A percentile compares a stretch with the other conserved stretches of the same genome.
These are phyloP conservation scores for Wickerhamomyces ciferrii DNA, from an alignment of 805 yeast species.

Conservation along the genomic window DNA sequence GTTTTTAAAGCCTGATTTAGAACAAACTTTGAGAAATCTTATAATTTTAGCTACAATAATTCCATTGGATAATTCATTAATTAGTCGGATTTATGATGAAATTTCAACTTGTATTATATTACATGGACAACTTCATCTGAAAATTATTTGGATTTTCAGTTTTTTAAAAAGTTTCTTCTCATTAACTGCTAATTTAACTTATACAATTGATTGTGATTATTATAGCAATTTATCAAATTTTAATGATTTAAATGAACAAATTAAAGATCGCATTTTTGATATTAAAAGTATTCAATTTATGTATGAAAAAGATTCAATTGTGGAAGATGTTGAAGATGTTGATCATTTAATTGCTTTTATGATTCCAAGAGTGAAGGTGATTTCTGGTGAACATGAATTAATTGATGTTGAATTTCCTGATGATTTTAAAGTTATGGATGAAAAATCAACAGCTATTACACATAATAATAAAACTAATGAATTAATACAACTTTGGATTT, in stretches of 20 bases:
- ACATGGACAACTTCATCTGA: constrained; percentile 39
- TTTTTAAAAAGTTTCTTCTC: constrained; percentile 26
- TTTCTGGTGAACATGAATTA: not conserved
- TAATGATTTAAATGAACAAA: not conserved
- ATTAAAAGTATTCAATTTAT: no score
- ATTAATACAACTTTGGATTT: constrained; percentile 7
- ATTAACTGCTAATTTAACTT: not conserved
- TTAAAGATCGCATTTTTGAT: not conserved
- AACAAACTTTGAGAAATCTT: not conserved
- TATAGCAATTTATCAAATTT: not conserved
- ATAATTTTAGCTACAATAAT: constrained; percentile 6
- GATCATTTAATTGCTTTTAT: not conserved
- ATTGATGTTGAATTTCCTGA: not conserved
- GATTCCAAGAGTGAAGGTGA: not conserved
- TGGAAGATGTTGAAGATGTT: not conserved
- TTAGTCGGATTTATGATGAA: constrained; percentile 28
- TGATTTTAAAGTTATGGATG: not conserved
- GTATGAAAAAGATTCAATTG: not conserved
- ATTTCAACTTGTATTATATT: constrained; percentile 37
- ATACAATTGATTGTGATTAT: not conserved
- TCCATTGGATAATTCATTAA: constrained; percentile 32
- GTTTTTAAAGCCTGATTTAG: not conserved
- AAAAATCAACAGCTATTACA: not conserved
- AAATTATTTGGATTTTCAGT: constrained; percentile 37
- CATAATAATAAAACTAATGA: not conserved